Percentiles rank a stretch among this genome's conserved stretches.
Evolutionary conservation across 345 rosid species (phyloP).

Genomic region (Clarkia xantiana): DNA sequence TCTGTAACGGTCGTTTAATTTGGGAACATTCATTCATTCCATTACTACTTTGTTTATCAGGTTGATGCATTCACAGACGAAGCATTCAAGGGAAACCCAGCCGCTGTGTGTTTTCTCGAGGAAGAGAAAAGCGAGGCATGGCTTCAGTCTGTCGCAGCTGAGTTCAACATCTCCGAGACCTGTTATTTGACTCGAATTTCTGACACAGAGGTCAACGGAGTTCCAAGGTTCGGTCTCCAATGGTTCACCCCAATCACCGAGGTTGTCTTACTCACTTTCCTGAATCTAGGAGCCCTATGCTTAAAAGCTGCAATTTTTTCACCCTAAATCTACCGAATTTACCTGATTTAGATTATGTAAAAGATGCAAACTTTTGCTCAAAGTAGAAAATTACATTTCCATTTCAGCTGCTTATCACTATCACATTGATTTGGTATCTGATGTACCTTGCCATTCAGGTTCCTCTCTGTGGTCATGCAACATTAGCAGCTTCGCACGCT

Average conservation of each 20-base stretch:
- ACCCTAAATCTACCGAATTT: too few species aligned
- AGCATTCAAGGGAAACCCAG: conserved; percentile 74
- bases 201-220: conserved; percentile 1
- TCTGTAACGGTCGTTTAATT: too few species aligned
- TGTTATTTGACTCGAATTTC: conserved; percentile 26
- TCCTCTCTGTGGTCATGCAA: conserved; percentile 77
- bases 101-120: conserved; percentile 62
- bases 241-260: conserved; percentile 53
- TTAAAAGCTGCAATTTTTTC: too few species aligned
- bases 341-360: not conserved
- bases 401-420: too few species aligned
- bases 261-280: conserved; percentile 11
- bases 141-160: conserved; percentile 45
- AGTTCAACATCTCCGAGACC: conserved; percentile 45
- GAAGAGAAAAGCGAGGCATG: conserved; percentile 52
- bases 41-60: conserved; percentile 8
- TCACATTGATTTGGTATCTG: not conserved
- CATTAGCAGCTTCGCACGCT: conserved; percentile 63
- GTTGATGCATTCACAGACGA: conserved; percentile 69
- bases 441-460: conserved; percentile 26
- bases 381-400: too few species aligned
- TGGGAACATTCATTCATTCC: too few species aligned
- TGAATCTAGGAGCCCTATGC: not conserved
- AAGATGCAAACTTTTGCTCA: conserved; percentile 1
- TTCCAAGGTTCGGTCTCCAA: conserved; percentile 37